Evolutionary conservation across 2,329 filamentous ascomycete species (phyloP), one percentile per base, ranked within the genome.

Genomic region (Alternaria gansuensis): DNA sequence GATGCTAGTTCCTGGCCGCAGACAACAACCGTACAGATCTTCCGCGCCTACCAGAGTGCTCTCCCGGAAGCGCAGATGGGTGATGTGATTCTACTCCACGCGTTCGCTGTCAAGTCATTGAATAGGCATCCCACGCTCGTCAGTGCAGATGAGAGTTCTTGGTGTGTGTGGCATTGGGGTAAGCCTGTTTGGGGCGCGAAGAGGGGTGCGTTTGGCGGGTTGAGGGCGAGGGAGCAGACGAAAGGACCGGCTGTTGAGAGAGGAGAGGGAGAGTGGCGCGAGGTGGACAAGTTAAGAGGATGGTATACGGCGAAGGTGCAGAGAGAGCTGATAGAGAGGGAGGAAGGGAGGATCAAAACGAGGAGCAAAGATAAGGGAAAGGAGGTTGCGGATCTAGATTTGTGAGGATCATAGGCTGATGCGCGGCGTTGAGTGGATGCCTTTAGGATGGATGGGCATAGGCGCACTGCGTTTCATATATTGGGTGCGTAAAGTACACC

Each of bases 101-200:
- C 65, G 0, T 82, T 83, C 45, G 59, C 51, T 0, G 81, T 83
- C n/a, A 79, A 76, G 65, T 78, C 74, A 13, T 60, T 73, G 14
- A 79, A 80, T 46, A 65, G 72, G n/a, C 72, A 48, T 68, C 71
- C 64, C 14, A 59, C 53, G 43, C 48, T 84, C 8, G 51, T 79
- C 8, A 82, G 79, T 33, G 73, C 68, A 1, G 80, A 81, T 5
- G 75, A 78, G 46, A 81, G 79, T 52, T 74, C 73, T 2, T 84
- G 82, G 82, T 82, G 79, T 56, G 81, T 82, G 3, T 83, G 81
- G 80, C 69, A 78, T 4, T 80, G 67, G 52, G 69, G 65, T 0
- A 74, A 65, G 62, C 71, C 57, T 39, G 63, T 67, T 17, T 75
- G 69, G 72, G 74, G 72, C 0, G 55, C 50, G 9, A 68, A 69